Evolutionary conservation across 441 rosid species (phyloP), one percentile per base, ranked within the genome.

Genomic region (Euphorbia celastroides): DNA sequence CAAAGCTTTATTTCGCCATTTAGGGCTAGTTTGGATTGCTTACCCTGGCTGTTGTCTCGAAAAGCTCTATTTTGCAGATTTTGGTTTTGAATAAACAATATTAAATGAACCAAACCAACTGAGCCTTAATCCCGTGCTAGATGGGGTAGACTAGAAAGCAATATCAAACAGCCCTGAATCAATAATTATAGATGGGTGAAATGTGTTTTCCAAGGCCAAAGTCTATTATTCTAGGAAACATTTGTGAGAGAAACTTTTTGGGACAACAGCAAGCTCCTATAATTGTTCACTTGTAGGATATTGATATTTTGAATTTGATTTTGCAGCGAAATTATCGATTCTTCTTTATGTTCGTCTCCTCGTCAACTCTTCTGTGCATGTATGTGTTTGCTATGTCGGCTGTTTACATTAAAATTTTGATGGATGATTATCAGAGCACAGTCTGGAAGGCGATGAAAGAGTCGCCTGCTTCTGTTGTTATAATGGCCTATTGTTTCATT

Each of bases 291-390:
- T 46, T 3, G 17, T 52, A 25, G 0, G 23, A 23, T 27, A 22
- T 38, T 34, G 3, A 38, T 63, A 22, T 32, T 57, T 5, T 26
- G n/a, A 57, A 23, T 36, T 25, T 57, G 52, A 28, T 25, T 72
- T 31, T 78, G 81, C 95, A 93, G 99, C 95, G 96, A 69, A 93
- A 93, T 84, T 93, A 93, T 79, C 93, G 97, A 48, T 91, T 67
- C 84, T 94, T 94, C 88, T 94, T 94, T 76, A 83, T 94, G 96
- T 94, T 91, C 67, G 92, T 91, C 75, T 86, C 97, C 30, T 91
- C 93, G 31, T 75, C 94, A 60, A 80, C 97, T 57, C 81, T 91
- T 78, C 97, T 94, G 52, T 91, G 97, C 82, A 79, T 91, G 77
- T 91, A 83, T 57, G 93, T 94, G 72, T 91, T 91, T 65, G 79